phyloP scores from a whole-genome alignment of 1,284 basidiomycete genomes.

The Pterulicium gracile region DNA sequence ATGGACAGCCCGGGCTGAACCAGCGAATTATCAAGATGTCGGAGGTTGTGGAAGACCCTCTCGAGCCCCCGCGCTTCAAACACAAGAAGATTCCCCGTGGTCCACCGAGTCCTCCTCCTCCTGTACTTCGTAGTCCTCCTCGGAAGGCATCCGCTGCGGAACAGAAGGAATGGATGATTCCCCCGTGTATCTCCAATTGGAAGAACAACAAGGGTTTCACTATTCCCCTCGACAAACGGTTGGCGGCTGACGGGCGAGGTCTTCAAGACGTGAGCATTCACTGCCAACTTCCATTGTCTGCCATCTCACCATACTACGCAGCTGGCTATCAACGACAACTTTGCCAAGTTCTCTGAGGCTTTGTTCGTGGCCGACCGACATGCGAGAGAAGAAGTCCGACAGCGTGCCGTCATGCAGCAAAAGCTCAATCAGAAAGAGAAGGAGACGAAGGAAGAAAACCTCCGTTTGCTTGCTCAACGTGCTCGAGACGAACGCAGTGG shows the following conservation, averaged over 20 bases:
- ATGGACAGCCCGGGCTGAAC: slow-evolving; percentile 58
- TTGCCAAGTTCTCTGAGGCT: slow-evolving; percentile 97
- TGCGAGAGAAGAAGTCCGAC: slow-evolving; percentile 95
- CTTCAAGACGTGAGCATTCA: slow-evolving; percentile 81
- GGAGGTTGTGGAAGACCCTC: slow-evolving; percentile 91
- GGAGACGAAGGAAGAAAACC: slow-evolving; percentile 91
- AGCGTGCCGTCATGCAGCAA: slow-evolving; percentile 95
- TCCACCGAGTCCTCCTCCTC: slow-evolving; percentile 92
- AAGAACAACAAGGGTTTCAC: slow-evolving; percentile 99
- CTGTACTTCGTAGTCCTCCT: slow-evolving; percentile 93
- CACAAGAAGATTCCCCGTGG: slow-evolving; percentile 97
- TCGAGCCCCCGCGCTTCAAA: slow-evolving; percentile 96
- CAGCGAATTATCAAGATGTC: slow-evolving; percentile 99
- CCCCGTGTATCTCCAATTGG: slow-evolving; percentile 99
- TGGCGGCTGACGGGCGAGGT: slow-evolving; percentile 95
- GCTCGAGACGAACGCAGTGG: slow-evolving; percentile 92
- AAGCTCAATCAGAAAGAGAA: slow-evolving; percentile 98
- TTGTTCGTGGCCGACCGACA: slow-evolving; percentile 96
- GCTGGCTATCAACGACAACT: slow-evolving; percentile 98
- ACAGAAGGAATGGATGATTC: slow-evolving; percentile 99
- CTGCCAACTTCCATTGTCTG: slow-evolving; percentile 2
- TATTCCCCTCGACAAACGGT: slow-evolving; percentile 95
- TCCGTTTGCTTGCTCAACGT: slow-evolving; percentile 88
- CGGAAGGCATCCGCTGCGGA: slow-evolving; percentile 93
- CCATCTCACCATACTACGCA: slow-evolving; percentile 20